Evolutionary conservation across 163 green algal genomes (phyloP).

Genomic region (Chlorella variabilis): DNA sequence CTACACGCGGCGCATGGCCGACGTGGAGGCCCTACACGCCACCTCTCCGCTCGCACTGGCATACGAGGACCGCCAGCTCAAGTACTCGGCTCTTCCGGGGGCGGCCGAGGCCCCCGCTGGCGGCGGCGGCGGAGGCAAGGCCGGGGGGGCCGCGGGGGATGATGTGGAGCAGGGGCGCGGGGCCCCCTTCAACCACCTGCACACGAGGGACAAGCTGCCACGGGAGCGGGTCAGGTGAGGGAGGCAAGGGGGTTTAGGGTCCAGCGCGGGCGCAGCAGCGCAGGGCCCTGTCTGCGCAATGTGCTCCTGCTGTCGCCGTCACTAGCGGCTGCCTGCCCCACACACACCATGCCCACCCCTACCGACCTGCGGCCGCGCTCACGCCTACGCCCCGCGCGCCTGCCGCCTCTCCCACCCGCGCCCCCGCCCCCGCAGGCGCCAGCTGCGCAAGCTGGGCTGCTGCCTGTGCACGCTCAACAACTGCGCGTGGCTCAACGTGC

Average conservation of each 20-base stretch:
- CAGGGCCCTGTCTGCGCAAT: too few species aligned
- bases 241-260: too few species aligned
- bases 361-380: too few species aligned
- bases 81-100: conserved; percentile 25
- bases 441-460: conserved; percentile 17
- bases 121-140: not conserved
- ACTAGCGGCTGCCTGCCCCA: too few species aligned
- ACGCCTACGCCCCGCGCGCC: too few species aligned
- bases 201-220: conserved; percentile 19
- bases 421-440: not conserved
- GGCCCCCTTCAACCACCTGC: not conserved
- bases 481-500: not conserved
- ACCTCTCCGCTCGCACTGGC: not conserved
- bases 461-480: not conserved
- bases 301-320: too few species aligned
- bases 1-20: conserved; percentile 28
- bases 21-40: conserved; percentile 22
- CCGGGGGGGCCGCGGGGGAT: not conserved
- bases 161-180: not conserved
- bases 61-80: not conserved
- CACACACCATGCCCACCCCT: too few species aligned
- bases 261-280: too few species aligned
- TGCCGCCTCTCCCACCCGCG: not conserved
- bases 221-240: conserved; percentile 4
- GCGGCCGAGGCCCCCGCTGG: not conserved